phyloP scores from a whole-genome alignment of 2,329 filamentous ascomycete species.

The Aureobasidium mangrovei region DNA sequence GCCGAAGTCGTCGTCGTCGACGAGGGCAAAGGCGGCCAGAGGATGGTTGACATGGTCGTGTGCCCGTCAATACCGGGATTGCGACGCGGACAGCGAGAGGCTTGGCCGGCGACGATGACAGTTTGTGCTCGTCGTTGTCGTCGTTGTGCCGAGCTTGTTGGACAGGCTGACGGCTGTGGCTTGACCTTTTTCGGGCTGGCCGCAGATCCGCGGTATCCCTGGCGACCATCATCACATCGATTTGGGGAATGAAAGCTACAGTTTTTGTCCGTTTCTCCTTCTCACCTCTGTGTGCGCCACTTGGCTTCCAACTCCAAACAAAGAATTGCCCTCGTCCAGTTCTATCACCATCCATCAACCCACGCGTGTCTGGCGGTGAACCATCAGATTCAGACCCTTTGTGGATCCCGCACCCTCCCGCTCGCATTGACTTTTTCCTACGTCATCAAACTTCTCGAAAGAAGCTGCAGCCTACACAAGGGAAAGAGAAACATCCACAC shows the following conservation, averaged over 20 bases:
- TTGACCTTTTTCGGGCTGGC: not conserved
- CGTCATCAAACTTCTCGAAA: not conserved
- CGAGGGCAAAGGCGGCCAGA: constrained; percentile 49
- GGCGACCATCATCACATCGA: not conserved
- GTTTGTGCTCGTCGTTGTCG: too few species aligned
- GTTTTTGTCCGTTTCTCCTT: not conserved
- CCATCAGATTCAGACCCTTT: not conserved
- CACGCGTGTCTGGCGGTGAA: not conserved
- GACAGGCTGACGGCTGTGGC: constrained; percentile 11
- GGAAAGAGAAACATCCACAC: not conserved
- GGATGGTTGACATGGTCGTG: constrained; percentile 48
- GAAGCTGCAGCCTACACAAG: not conserved
- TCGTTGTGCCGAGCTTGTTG: not conserved
- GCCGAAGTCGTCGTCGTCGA: constrained; percentile 22
- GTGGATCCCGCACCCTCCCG: not conserved
- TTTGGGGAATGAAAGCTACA: not conserved
- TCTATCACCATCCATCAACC: not conserved
- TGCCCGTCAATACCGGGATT: not conserved
- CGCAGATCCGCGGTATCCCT: not conserved
- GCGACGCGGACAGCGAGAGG: not conserved
- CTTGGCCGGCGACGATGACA: not conserved
- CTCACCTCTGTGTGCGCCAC: not conserved
- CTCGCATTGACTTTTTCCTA: not conserved
- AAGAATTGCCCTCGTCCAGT: not conserved
- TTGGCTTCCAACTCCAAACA: not conserved